Evolutionary conservation across 306 rosid genomes (phyloP), one percentile per base, ranked within the genome.

Genomic region (Trifolium subterraneum): DNA sequence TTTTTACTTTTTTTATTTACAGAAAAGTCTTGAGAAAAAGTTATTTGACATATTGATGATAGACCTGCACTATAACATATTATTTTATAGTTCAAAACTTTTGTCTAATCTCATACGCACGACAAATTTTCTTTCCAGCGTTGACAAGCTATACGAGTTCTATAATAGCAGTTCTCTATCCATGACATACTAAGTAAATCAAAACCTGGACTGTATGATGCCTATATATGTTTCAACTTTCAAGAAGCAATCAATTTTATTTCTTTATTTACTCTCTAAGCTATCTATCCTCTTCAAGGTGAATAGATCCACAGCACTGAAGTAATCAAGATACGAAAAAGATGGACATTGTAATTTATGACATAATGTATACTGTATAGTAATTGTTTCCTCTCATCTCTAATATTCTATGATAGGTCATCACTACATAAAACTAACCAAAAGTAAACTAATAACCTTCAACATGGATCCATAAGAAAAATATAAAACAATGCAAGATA

Each of bases 401-500:
- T 66, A 62, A 33, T 27, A 35, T 47, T 67, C 68, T 35, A 52
- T 41, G 54, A 70, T 68, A 78, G 25, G 72, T 27, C 68, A 23
- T 14, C 72, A 60, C 65, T 11, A 39, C 55, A 66, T 16, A 27
- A 61, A 82, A 44, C 52, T 70, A 68, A 68, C 68, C 61, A 70
- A 52, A 66, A 66, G 70, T 56, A 58, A 59, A 72, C 8, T 35
- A 42, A 64, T 59, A 79, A 56, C 41, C 8, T 23, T 23, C 13
- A 39, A 51, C 50, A 60, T 35, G 18, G 35, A 38, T 58, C 42
- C 67, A 68, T n/a, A 31, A 19, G 18, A 69, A 75, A 63, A 42
- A 60, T 52, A 31, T 29, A 61, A 69, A 80, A 63, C 7, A 72
- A 73, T 39, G 33, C 63, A 78, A 70, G 29, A 51, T n/a, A 42